phyloP scores from a whole-genome alignment of 23 red algal species.

The Gracilaria domingensis region DNA sequence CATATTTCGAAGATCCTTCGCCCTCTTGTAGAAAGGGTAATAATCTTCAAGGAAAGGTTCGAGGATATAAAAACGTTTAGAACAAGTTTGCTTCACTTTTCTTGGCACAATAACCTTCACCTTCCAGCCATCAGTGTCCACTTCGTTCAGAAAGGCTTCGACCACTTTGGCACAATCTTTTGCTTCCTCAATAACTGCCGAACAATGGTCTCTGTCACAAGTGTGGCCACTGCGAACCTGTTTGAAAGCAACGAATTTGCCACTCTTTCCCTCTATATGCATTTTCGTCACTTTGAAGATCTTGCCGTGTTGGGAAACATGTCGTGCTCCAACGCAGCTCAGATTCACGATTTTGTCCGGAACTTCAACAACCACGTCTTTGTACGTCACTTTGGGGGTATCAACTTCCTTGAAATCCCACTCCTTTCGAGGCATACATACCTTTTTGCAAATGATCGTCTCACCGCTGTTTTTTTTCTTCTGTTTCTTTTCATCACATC shows the following conservation, averaged over 20 bases:
- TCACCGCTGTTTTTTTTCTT: neutral
- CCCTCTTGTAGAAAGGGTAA: constrained; percentile 1
- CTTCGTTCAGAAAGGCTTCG: neutral
- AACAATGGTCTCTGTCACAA: neutral
- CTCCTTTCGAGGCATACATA: neutral
- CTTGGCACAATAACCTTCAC: constrained; percentile 4
- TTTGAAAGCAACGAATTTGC: neutral
- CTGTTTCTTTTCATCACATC: neutral
- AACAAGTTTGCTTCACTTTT: neutral
- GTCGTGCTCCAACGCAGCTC: neutral
- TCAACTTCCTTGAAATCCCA: neutral
- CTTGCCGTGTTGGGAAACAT: neutral
- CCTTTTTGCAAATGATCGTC: neutral
- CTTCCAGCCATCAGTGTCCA: constrained; percentile 10
- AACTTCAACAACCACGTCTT: neutral
- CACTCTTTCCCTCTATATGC: neutral
- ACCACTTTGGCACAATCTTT: constrained; percentile 33
- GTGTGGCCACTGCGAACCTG: neutral
- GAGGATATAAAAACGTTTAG: neutral
- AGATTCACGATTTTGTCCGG: neutral
- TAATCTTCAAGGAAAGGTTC: constrained; percentile 4
- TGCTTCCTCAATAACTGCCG: neutral
- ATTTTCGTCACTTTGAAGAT: constrained; percentile 3
- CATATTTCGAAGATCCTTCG: neutral
- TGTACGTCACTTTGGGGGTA: neutral